Percentiles rank a stretch among this genome's conserved stretches.
These are phyloP conservation scores for Tetracentron sinense DNA, from an alignment of 164 flowering plant species.

Conservation along the genomic window DNA sequence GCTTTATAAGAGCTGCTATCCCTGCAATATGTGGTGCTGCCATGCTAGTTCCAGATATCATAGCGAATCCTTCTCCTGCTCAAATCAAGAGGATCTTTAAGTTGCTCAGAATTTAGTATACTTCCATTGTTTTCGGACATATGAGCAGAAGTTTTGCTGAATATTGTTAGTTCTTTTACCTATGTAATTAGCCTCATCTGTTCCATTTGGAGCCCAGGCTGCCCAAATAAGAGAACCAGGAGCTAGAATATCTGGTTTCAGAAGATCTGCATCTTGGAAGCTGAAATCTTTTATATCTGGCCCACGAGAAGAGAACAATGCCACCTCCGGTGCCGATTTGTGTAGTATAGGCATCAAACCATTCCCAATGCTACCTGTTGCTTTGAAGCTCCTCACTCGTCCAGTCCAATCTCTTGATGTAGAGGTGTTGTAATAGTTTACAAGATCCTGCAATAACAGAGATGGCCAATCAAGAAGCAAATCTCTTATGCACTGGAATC, in stretches of 20 bases:
- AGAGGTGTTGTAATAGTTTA: slow-evolving; percentile 78
- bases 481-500: neutral
- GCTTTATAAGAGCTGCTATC: slow-evolving; percentile 94
- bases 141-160: neutral
- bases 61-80: slow-evolving; percentile 90
- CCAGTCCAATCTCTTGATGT: slow-evolving; percentile 94
- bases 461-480: neutral
- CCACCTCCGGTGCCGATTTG: slow-evolving; percentile 93
- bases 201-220: slow-evolving; percentile 96
- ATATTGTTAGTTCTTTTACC: slow-evolving; percentile 39
- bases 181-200: slow-evolving; percentile 77
- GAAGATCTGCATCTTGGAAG: slow-evolving; percentile 91
- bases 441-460: slow-evolving; percentile 57
- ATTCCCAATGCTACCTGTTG: slow-evolving; percentile 70
- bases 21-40: slow-evolving; percentile 98
- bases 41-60: slow-evolving; percentile 99
- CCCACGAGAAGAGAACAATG: slow-evolving; percentile 90
- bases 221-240: slow-evolving; percentile 99
- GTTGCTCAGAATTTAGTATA: neutral
- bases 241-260: slow-evolving; percentile 97
- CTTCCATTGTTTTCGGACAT: neutral
- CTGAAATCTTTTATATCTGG: slow-evolving; percentile 89
- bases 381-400: slow-evolving; percentile 75
- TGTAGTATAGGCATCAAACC: slow-evolving; percentile 79
- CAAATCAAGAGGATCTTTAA: slow-evolving; percentile 2